These are phyloP conservation scores for Cladobotryum mycophilum DNA, from an alignment of 2,329 filamentous ascomycete species.

Conservation along the genomic window DNA sequence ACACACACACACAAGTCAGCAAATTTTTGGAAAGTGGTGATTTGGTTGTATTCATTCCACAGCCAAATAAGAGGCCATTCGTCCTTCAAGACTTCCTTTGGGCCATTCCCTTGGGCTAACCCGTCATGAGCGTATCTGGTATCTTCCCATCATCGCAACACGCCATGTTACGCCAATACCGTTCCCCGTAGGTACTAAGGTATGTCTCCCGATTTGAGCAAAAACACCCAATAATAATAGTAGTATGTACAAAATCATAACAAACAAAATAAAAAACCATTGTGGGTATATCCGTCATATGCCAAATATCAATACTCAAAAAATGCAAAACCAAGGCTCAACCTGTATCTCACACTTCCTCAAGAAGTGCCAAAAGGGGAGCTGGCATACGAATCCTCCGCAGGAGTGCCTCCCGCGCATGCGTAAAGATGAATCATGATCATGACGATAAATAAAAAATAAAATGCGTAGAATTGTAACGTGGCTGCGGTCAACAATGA, in stretches of 20 bases:
- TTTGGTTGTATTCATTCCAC: no score
- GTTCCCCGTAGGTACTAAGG: no score
- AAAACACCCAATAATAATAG: not conserved
- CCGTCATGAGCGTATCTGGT: no score
- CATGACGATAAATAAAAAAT: not conserved
- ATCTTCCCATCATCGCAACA: no score
- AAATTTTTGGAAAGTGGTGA: no score
- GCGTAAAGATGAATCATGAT: not conserved
- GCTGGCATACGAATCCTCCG: constrained; percentile 12
- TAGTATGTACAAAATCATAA: not conserved
- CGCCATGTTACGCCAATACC: not conserved
- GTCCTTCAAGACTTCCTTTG: no score
- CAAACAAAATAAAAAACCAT: constrained; percentile 15
- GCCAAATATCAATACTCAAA: constrained; percentile 11
- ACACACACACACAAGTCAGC: no score
- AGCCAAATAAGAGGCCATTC: no score
- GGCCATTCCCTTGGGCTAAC: no score
- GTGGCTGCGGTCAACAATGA: not conserved
- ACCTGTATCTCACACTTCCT: constrained; percentile 3
- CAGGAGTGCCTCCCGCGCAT: constrained; percentile 12
- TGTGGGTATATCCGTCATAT: constrained; percentile 29
- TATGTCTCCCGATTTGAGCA: not conserved
- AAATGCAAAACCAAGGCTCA: constrained; percentile 5
- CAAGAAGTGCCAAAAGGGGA: constrained; percentile 3
- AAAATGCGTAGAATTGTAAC: not conserved